Evolutionary conservation across 768 basidiomycete genomes (phyloP).

Genomic region (Clavaria fumosa): DNA sequence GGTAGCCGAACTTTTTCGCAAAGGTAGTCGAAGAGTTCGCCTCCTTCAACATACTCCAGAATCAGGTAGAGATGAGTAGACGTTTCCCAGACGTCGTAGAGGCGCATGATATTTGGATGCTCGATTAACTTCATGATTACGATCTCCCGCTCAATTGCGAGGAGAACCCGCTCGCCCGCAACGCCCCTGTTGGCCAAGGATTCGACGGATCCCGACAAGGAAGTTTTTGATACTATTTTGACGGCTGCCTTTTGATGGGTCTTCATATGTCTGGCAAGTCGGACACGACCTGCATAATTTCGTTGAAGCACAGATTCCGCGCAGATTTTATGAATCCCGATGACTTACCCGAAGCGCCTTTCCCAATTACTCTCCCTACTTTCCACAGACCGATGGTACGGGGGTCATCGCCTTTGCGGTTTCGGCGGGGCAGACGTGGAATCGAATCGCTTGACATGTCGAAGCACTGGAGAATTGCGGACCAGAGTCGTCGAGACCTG

Average conservation of each 20-base stretch:
- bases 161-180: constrained; percentile 59
- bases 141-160: constrained; percentile 84
- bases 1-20: constrained; percentile 63
- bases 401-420: constrained; percentile 26
- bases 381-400: constrained; percentile 73
- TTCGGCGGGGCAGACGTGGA: constrained; percentile 16
- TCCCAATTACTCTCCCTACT: constrained; percentile 70
- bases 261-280: constrained; percentile 76
- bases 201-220: constrained; percentile 42
- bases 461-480: background rate
- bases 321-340: background rate
- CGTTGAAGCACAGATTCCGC: background rate
- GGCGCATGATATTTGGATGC: constrained; percentile 85
- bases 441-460: constrained; percentile 9
- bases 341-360: constrained; percentile 56
- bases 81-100: constrained; percentile 97
- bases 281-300: constrained; percentile 55
- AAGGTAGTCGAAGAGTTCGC: constrained; percentile 89
- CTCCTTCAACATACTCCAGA: constrained; percentile 88
- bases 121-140: constrained; percentile 96
- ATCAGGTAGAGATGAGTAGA: constrained; percentile 79
- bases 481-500: background rate
- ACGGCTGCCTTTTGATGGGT: constrained; percentile 85
- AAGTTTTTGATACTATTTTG: constrained; percentile 80
- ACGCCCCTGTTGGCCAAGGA: constrained; percentile 57